These are phyloP conservation scores for Sparassis latifolia DNA, from an alignment of 1,284 basidiomycete genomes.

Conservation along the genomic window DNA sequence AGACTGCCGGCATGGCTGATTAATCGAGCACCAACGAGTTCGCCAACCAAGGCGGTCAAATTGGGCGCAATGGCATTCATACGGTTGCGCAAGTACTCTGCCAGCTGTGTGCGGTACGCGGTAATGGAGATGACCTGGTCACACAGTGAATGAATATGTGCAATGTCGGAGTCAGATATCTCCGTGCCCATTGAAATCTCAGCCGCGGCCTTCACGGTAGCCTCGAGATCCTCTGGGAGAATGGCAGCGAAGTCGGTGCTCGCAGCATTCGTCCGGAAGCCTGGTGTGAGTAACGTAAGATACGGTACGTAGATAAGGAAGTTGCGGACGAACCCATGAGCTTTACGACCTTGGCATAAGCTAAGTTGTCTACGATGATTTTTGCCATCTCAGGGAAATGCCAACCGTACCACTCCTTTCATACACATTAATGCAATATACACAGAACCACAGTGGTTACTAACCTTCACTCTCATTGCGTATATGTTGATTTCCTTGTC, in stretches of 20 bases:
- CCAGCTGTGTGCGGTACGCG: slow-evolving; percentile 88
- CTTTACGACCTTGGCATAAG: slow-evolving; percentile 90
- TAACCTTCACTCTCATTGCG: slow-evolving; percentile 94
- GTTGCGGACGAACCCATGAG: slow-evolving; percentile 59
- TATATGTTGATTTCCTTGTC: slow-evolving; percentile 99
- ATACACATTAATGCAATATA: slow-evolving; percentile 5
- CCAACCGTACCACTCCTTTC: slow-evolving; percentile 99
- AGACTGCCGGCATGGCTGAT: slow-evolving; percentile 97
- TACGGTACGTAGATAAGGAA: not conserved
- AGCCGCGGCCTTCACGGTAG: slow-evolving; percentile 85
- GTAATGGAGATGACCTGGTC: slow-evolving; percentile 97
- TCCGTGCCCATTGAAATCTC: slow-evolving; percentile 99
- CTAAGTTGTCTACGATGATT: slow-evolving; percentile 95
- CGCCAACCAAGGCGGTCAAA: slow-evolving; percentile 91
- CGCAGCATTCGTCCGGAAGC: slow-evolving; percentile 90
- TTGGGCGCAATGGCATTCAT: slow-evolving; percentile 98
- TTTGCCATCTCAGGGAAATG: slow-evolving; percentile 99
- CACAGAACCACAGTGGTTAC: not conserved
- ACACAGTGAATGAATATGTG: slow-evolving; percentile 91
- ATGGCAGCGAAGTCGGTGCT: slow-evolving; percentile 84
- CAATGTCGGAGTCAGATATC: slow-evolving; percentile 92
- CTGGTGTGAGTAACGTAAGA: slow-evolving; percentile 27
- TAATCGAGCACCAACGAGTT: slow-evolving; percentile 92
- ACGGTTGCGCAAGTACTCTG: slow-evolving; percentile 92
- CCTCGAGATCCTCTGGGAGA: slow-evolving; percentile 93